These are phyloP conservation scores for Gardenia jasminoides DNA, from an alignment of 257 asterid species.

Conservation along the genomic window DNA sequence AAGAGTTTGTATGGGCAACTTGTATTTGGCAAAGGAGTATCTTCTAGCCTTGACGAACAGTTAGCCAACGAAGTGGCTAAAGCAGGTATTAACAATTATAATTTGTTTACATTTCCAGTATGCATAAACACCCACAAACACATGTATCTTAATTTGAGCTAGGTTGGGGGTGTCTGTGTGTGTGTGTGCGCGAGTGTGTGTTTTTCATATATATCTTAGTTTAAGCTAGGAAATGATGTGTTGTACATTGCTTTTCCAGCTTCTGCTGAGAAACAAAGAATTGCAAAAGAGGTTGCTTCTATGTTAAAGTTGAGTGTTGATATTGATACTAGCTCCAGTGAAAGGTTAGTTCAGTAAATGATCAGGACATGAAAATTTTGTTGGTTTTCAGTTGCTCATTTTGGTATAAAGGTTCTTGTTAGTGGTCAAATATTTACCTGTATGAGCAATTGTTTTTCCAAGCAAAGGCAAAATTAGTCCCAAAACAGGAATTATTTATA, in stretches of 20 bases:
- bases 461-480: not conserved
- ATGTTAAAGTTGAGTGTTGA: slow-evolving; percentile 82
- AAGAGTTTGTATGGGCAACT: slow-evolving; percentile 82
- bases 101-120: not conserved
- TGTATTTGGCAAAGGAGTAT: slow-evolving; percentile 70
- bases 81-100: slow-evolving; percentile 56
- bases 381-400: not conserved
- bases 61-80: slow-evolving; percentile 76
- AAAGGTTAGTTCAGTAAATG: slow-evolving; percentile 46
- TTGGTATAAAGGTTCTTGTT: not conserved
- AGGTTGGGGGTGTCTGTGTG: no score
- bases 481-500: not conserved
- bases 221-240: not conserved
- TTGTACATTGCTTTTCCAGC: slow-evolving; percentile 38
- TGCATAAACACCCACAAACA: not conserved
- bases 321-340: slow-evolving; percentile 64
- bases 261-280: slow-evolving; percentile 78
- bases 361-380: not conserved
- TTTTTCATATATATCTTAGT: no score
- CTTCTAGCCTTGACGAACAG: slow-evolving; percentile 78
- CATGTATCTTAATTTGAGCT: no score
- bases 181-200: no score
- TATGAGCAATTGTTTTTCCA: not conserved
- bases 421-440: not conserved
- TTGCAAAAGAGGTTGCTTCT: slow-evolving; percentile 93